phyloP scores from a whole-genome alignment of 2,329 filamentous ascomycete genomes.

The Colletotrichum echinochloae region DNA sequence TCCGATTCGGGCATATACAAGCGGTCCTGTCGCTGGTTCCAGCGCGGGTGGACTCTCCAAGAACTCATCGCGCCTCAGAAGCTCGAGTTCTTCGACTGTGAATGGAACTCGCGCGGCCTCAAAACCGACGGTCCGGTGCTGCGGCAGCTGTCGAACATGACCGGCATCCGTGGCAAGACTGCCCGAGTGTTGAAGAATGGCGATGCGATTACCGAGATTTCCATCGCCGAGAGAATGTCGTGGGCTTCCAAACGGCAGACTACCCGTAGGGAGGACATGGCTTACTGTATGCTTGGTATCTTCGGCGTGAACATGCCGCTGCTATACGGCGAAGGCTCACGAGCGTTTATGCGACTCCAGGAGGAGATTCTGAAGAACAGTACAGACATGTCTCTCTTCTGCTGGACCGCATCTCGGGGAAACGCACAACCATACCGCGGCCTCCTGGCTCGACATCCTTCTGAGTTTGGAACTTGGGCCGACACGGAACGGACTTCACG shows the following conservation, averaged over 20 bases:
- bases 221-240: conserved; percentile 42
- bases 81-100: conserved; percentile 43
- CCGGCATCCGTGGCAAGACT: conserved; percentile 3
- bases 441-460: conserved; percentile 5
- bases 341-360: conserved; percentile 43
- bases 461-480: conserved; percentile 3
- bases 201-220: not conserved
- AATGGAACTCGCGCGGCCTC: conserved; percentile 36
- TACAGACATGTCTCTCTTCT: conserved; percentile 31
- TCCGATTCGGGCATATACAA: not conserved
- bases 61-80: conserved; percentile 43
- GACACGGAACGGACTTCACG: conserved; percentile 6
- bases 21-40: conserved; percentile 19
- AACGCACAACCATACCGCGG: not conserved
- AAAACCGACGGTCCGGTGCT: conserved; percentile 8
- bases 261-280: conserved; percentile 43
- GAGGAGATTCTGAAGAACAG: conserved; percentile 13
- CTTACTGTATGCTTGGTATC: conserved; percentile 46
- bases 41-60: conserved; percentile 34
- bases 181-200: not conserved
- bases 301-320: conserved; percentile 46
- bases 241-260: conserved; percentile 45
- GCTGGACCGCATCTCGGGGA: conserved; percentile 7
- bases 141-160: not conserved
- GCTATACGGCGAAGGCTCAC: conserved; percentile 45